Conservation (phyloP, 139 green algal species). For the Micractinium sp. region DNA sequence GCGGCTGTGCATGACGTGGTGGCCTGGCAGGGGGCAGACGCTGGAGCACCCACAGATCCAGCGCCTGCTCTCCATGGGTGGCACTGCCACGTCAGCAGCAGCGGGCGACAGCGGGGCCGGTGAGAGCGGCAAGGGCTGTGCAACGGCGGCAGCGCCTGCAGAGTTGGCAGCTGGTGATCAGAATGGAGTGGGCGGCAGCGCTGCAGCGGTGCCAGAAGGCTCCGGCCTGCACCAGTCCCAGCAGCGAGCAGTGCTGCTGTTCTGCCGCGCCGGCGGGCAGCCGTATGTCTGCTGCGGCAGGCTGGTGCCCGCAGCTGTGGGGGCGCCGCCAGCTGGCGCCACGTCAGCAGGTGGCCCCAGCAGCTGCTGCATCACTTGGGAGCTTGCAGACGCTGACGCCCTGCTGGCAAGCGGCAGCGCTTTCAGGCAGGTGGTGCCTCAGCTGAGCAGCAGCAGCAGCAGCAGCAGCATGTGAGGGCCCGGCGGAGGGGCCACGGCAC, state of each 20-base stretch:
- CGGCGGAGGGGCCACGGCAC: too few species aligned
- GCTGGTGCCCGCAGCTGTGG: neutral
- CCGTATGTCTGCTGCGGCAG: constrained; percentile 35
- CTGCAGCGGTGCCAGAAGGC: neutral
- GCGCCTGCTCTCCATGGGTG: constrained; percentile 5
- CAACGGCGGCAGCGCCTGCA: neutral
- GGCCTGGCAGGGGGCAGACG: constrained; percentile 33
- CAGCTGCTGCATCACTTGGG: constrained; percentile 15
- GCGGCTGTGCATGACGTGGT: constrained; percentile 37
- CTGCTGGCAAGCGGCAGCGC: neutral
- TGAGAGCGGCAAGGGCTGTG: neutral
- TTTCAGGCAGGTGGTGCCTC: neutral
- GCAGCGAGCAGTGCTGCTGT: constrained; percentile 30
- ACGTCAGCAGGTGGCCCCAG: neutral
- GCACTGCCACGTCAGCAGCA: neutral
- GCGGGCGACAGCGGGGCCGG: too few species aligned
- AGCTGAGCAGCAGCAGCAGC: neutral
- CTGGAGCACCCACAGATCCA: constrained; percentile 33
- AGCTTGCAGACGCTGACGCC: neutral
- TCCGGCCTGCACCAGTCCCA: neutral
- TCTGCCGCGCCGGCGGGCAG: constrained; percentile 7
- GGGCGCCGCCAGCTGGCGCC: neutral
- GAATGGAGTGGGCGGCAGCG: neutral
- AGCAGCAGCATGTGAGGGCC: too few species aligned
- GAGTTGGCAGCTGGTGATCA: neutral